Conservation (phyloP, 345 rosid species). For the Dimocarpus longan region DNA sequence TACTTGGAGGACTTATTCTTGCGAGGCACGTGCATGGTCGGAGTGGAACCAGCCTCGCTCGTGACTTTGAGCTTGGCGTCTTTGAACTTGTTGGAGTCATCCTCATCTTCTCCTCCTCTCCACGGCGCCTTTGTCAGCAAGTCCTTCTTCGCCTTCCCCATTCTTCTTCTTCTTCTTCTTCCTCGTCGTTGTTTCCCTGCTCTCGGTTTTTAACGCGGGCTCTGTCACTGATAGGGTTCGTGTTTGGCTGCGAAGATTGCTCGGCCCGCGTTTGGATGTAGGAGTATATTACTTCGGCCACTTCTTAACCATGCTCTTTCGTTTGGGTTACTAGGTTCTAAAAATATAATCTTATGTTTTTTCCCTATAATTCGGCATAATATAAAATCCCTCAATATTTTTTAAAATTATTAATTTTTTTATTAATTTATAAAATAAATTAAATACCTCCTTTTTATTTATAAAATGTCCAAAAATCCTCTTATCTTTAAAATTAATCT, state of each 20-base stretch:
- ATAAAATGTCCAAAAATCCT: too few species aligned
- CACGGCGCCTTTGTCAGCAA: slow-evolving; percentile 84
- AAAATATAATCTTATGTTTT: too few species aligned
- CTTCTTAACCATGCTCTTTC: too few species aligned
- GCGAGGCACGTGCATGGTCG: slow-evolving; percentile 85
- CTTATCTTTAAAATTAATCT: too few species aligned
- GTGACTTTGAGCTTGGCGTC: slow-evolving; percentile 84
- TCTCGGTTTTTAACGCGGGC: background rate
- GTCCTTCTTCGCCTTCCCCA: slow-evolving; percentile 65
- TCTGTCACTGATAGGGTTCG: background rate
- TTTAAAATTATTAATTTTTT: too few species aligned
- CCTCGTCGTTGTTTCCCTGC: too few species aligned
- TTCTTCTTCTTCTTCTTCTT: background rate
- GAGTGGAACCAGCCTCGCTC: slow-evolving; percentile 62
- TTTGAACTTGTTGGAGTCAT: slow-evolving; percentile 57
- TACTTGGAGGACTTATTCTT: slow-evolving; percentile 35
- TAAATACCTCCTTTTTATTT: too few species aligned
- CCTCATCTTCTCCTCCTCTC: slow-evolving; percentile 82
- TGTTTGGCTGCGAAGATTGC: background rate
- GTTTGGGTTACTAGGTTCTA: too few species aligned
- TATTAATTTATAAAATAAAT: too few species aligned
- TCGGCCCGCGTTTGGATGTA: background rate
- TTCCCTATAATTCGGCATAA: too few species aligned
- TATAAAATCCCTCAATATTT: too few species aligned
- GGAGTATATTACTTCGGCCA: too few species aligned